phyloP scores from a whole-genome alignment of 148 eudicot genomes.

The Polygonum aviculare region DNA sequence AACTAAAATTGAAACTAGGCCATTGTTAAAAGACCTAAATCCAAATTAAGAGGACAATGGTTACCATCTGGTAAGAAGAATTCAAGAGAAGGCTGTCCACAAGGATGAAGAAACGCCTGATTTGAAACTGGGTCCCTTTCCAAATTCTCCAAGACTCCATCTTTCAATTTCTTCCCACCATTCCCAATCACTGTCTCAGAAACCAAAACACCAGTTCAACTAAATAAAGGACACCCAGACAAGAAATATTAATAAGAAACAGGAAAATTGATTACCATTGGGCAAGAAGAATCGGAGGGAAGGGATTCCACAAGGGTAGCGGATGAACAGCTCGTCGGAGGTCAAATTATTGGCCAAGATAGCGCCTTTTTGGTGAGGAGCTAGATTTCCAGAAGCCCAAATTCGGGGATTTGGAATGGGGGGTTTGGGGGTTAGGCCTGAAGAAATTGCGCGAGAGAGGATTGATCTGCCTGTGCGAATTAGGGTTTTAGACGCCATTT shows the following conservation, averaged over 20 bases:
- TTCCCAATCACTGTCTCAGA: constrained; percentile 17
- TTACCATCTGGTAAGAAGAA: constrained; percentile 76
- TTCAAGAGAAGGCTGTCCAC: constrained; percentile 59
- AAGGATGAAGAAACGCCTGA: constrained; percentile 30
- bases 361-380: constrained; percentile 31
- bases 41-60: neutral
- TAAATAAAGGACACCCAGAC: neutral
- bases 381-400: constrained; percentile 11
- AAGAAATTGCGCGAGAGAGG: constrained; percentile 33
- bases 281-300: constrained; percentile 14
- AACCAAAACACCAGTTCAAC: neutral
- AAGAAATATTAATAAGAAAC: neutral
- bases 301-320: constrained; percentile 11
- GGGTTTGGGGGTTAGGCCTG: constrained; percentile 7
- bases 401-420: constrained; percentile 22
- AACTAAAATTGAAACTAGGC: too few species aligned
- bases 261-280: constrained; percentile 21
- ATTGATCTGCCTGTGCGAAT: constrained; percentile 40
- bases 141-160: constrained; percentile 15
- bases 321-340: constrained; percentile 15
- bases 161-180: constrained; percentile 17
- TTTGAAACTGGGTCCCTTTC: neutral
- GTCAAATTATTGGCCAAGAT: constrained; percentile 20
- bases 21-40: neutral
- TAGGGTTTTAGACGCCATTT: constrained; percentile 60